A percentile compares a stretch with the other conserved stretches of the same genome.
These are phyloP conservation scores for Schoenoplectus triqueter DNA, from an alignment of 202 grass and related monocot species.

Conservation along the genomic window DNA sequence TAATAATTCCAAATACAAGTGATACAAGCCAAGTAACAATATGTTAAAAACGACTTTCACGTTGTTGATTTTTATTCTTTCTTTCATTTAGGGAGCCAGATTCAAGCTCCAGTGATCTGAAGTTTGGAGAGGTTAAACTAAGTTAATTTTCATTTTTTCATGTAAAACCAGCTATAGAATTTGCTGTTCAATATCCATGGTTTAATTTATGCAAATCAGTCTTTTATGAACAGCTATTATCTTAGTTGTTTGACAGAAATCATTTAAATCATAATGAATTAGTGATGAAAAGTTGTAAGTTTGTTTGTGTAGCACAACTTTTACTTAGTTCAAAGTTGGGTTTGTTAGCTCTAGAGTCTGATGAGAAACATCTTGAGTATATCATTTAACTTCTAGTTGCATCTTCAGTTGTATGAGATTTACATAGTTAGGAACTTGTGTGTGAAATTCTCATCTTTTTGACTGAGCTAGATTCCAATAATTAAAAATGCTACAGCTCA, in stretches of 20 bases:
- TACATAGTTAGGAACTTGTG: neutral
- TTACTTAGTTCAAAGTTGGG: neutral
- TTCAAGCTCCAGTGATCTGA: slow-evolving; percentile 60
- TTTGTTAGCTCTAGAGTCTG: slow-evolving; percentile 4
- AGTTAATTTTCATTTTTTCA: neutral
- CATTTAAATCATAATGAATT: neutral
- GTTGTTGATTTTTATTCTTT: slow-evolving; percentile 45
- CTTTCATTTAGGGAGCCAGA: slow-evolving; percentile 58
- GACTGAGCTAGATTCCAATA: neutral
- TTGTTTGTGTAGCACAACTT: neutral
- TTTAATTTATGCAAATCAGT: neutral
- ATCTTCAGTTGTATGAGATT: neutral
- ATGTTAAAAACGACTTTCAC: slow-evolving; percentile 35
- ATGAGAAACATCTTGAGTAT: neutral
- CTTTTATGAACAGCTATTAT: neutral
- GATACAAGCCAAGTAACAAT: neutral
- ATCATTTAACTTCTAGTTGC: slow-evolving; percentile 7
- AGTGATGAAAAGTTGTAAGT: neutral
- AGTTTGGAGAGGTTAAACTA: slow-evolving; percentile 85
- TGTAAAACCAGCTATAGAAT: neutral
- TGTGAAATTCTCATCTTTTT: slow-evolving; percentile 10
- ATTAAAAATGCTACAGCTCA: slow-evolving; percentile 1
- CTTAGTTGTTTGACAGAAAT: neutral
- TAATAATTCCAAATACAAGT: slow-evolving; percentile 9
- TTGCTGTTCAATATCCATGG: neutral